Evolutionary conservation across 768 basidiomycete species (phyloP).

Genomic region (Boletus pseudo-olivaceus): DNA sequence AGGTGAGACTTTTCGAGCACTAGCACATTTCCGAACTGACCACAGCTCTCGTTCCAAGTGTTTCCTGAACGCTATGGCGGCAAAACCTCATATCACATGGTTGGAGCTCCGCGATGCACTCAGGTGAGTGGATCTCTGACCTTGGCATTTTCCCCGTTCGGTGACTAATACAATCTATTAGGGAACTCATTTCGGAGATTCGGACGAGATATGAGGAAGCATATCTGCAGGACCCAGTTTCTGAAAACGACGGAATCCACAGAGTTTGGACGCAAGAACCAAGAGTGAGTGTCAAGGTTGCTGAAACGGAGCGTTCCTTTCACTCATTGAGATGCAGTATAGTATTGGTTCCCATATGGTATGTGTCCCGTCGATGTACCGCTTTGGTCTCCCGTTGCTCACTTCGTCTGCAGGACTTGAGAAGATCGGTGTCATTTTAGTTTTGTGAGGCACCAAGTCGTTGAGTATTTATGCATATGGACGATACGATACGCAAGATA

Average conservation of each 20-base stretch:
- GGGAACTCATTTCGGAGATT: conserved; percentile 15
- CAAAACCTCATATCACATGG: conserved; percentile 17
- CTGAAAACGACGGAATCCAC: neutral
- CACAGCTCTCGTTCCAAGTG: conserved; percentile 6
- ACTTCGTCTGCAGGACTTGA: conserved; percentile 12
- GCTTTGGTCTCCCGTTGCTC: neutral
- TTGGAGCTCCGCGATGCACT: conserved; percentile 16
- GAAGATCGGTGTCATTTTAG: conserved; percentile 2
- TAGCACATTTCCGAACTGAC: neutral
- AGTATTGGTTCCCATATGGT: conserved; percentile 10
- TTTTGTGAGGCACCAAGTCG: neutral
- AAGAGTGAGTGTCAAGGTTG: conserved; percentile 15
- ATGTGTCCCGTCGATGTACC: neutral
- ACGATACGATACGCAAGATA: conserved; percentile 1
- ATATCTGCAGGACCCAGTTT: neutral
- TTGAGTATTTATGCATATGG: neutral
- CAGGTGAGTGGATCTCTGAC: conserved; percentile 7
- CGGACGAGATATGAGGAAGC: conserved; percentile 5
- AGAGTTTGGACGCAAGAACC: conserved; percentile 15
- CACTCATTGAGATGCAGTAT: conserved; percentile 5
- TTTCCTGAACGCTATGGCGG: conserved; percentile 13
- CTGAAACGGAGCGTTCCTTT: neutral
- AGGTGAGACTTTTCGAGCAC: conserved; percentile 8
- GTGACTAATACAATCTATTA: neutral
- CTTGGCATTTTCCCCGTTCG: neutral